A percentile compares a stretch with the other conserved stretches of the same genome.
Conservation (phyloP, 495 filamentous ascomycete species). For the Thermochaetoides thermophila region DNA sequence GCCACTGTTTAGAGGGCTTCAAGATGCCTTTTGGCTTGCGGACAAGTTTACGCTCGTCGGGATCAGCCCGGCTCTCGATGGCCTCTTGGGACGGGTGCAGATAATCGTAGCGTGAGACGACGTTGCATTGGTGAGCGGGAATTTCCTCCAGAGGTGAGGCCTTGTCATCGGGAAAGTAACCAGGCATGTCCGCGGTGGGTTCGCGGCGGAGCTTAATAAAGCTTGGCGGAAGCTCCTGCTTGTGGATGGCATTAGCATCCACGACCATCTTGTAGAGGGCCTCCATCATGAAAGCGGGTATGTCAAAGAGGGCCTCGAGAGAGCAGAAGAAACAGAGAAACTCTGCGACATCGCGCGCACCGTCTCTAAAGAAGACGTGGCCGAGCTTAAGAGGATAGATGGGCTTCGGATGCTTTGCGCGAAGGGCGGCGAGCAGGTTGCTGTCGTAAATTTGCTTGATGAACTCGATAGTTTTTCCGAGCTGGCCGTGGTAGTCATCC, state of each 20-base stretch:
- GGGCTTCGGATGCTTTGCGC: conserved; percentile 1
- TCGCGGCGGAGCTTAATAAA: conserved; percentile 6
- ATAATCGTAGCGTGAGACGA: conserved; percentile 8
- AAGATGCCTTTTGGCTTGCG: conserved; percentile 13
- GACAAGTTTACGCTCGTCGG: conserved; percentile 7
- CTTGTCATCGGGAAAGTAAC: conserved; percentile 8
- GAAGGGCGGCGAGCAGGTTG: background rate
- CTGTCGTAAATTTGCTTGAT: conserved; percentile 8
- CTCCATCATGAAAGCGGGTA: background rate
- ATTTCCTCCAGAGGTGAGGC: conserved; percentile 10
- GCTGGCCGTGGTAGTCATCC: background rate
- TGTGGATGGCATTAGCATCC: conserved; percentile 23
- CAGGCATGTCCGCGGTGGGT: conserved; percentile 4
- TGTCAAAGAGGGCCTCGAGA: background rate
- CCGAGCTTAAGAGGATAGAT: conserved; percentile 2
- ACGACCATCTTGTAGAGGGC: conserved; percentile 19
- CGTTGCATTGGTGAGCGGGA: conserved; percentile 7
- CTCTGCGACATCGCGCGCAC: background rate
- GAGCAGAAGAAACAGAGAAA: conserved; percentile 11
- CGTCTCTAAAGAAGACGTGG: conserved; percentile 1
- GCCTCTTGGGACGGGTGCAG: conserved; percentile 8
- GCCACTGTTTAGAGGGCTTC: conserved; percentile 11
- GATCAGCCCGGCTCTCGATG: background rate
- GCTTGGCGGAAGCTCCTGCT: conserved; percentile 22
- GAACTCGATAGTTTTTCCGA: background rate